These are phyloP conservation scores for Pichia cactophila DNA, from an alignment of 1,139 yeast species.

Conservation along the genomic window DNA sequence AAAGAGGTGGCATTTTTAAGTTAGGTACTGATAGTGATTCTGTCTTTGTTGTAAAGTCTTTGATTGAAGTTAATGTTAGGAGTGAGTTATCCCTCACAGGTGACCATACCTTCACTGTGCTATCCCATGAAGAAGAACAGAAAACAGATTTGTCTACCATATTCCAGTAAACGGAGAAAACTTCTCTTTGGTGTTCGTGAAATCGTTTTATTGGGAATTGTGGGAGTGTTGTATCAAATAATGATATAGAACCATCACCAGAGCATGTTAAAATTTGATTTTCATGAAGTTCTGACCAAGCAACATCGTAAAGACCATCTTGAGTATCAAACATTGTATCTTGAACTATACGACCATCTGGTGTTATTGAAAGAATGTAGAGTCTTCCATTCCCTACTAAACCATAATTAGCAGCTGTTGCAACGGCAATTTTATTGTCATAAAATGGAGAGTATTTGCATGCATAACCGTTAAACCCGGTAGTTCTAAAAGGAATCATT, in stretches of 20 bases:
- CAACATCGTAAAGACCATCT: slow-evolving; percentile 80
- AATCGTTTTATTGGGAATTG: slow-evolving; percentile 70
- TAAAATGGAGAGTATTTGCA: slow-evolving; percentile 87
- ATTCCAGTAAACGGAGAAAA: slow-evolving; percentile 85
- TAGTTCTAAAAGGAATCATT: slow-evolving; percentile 71
- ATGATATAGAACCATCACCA: slow-evolving; percentile 83
- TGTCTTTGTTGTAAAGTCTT: slow-evolving; percentile 27
- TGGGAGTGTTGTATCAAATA: slow-evolving; percentile 67
- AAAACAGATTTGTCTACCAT: slow-evolving; percentile 65
- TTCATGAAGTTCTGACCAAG: slow-evolving; percentile 89
- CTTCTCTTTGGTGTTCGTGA: slow-evolving; percentile 78
- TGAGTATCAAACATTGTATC: slow-evolving; percentile 76
- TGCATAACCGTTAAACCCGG: slow-evolving; percentile 81
- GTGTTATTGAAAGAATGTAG: slow-evolving; percentile 58
- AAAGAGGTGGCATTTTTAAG: slow-evolving; percentile 17
- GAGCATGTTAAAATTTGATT: slow-evolving; percentile 76
- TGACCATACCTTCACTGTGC: slow-evolving; percentile 66
- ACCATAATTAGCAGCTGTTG: slow-evolving; percentile 88
- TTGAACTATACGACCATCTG: slow-evolving; percentile 51
- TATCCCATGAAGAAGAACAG: slow-evolving; percentile 88
- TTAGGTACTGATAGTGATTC: slow-evolving; percentile 19
- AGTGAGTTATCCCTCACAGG: slow-evolving; percentile 56
- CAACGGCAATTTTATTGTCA: slow-evolving; percentile 84
- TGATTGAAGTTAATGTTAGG: slow-evolving; percentile 44
- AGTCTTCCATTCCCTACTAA: slow-evolving; percentile 89